A percentile compares a stretch with the other conserved stretches of the same genome.
Evolutionary conservation across 1,139 yeast species (phyloP).

Genomic region (Diutina pseudorugosa): DNA sequence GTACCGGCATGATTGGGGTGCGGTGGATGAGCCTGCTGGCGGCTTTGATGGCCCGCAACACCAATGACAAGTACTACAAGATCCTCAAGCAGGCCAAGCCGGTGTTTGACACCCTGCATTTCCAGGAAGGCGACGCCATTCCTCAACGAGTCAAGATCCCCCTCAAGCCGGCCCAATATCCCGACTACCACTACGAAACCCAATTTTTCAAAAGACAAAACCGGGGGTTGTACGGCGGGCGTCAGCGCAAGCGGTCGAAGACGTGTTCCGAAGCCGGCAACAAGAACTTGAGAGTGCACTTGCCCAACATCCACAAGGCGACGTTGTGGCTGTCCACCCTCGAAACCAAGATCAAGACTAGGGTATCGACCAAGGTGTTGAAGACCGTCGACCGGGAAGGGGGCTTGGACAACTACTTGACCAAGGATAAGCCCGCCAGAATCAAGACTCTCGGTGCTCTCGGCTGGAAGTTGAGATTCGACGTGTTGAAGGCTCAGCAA

Average conservation of each 20-base stretch:
- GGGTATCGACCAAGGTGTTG: slow-evolving; percentile 71
- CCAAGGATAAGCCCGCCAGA: slow-evolving; percentile 81
- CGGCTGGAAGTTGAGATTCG: slow-evolving; percentile 84
- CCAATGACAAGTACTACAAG: slow-evolving; percentile 12
- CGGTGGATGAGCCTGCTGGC: not conserved
- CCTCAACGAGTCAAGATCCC: slow-evolving; percentile 1
- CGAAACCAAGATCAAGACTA: slow-evolving; percentile 39
- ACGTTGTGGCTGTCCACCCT: slow-evolving; percentile 82
- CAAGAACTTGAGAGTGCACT: slow-evolving; percentile 66
- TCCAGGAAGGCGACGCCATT: slow-evolving; percentile 1
- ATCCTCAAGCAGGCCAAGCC: slow-evolving; percentile 28
- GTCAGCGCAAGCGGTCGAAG: slow-evolving; percentile 67
- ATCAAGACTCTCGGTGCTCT: slow-evolving; percentile 82
- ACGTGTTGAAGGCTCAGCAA: slow-evolving; percentile 36
- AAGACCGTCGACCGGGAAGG: slow-evolving; percentile 86
- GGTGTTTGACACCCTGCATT: slow-evolving; percentile 9
- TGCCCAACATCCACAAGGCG: slow-evolving; percentile 60
- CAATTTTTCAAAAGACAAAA: slow-evolving; percentile 72
- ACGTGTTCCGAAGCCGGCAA: slow-evolving; percentile 65
- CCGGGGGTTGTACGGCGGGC: slow-evolving; percentile 83
- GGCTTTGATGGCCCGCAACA: not conserved
- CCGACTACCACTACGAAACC: slow-evolving; percentile 76
- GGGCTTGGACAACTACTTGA: slow-evolving; percentile 78
- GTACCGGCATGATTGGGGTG: not conserved
- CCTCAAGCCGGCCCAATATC: slow-evolving; percentile 24